Evolutionary conservation across 2,329 filamentous ascomycete genomes (phyloP).

Genomic region (Colletotrichum tropicale): DNA sequence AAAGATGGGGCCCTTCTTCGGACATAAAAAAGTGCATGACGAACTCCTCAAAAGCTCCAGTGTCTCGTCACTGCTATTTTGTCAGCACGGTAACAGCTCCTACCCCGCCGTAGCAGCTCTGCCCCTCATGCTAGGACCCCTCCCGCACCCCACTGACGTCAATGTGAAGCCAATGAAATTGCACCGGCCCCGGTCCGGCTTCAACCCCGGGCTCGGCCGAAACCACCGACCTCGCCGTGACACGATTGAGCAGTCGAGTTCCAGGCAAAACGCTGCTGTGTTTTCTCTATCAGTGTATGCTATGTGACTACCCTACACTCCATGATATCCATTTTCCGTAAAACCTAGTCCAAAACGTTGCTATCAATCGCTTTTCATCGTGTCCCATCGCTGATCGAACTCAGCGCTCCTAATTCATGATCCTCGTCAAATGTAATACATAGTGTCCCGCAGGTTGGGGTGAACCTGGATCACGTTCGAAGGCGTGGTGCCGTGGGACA

Average conservation of each 20-base stretch:
- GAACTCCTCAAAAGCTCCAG: neutral
- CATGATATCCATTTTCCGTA: neutral
- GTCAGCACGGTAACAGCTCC: neutral
- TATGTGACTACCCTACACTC: neutral
- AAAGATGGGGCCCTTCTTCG: conserved; percentile 1
- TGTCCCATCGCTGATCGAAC: neutral
- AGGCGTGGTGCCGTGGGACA: neutral
- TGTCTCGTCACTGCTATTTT: neutral
- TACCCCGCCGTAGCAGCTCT: conserved; percentile 4
- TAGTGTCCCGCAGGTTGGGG: conserved; percentile 45
- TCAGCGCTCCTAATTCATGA: neutral
- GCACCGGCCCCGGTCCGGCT: neutral
- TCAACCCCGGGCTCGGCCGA: neutral
- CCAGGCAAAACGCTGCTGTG: neutral
- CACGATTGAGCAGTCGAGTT: neutral
- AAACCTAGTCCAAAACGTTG: neutral
- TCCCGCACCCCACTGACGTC: conserved; percentile 12
- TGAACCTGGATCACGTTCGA: conserved; percentile 39
- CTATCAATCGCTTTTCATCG: neutral
- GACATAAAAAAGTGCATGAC: conserved; percentile 9
- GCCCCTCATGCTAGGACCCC: neutral
- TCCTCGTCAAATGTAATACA: conserved; percentile 60
- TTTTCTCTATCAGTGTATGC: neutral
- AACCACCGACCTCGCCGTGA: neutral
- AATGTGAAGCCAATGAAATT: conserved; percentile 4